Base-by-base conservation (phyloP, 139 green algal genomes). In the Chlamydomonas sphaeroides region DNA sequence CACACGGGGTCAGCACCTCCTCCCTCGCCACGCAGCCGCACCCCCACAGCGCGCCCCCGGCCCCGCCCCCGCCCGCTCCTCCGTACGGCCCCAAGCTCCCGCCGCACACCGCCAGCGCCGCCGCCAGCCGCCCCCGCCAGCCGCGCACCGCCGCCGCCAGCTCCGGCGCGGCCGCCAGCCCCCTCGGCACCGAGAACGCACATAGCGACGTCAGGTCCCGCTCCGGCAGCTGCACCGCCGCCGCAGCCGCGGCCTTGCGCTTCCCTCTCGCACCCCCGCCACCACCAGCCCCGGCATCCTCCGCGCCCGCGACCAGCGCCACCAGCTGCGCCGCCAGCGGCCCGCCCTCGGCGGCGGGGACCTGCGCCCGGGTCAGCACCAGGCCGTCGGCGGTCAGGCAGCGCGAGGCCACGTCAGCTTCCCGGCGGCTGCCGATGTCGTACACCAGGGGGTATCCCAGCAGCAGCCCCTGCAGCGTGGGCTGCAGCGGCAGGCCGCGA, bases 391-490 rank as follows among this genome's bases (percentile, higher is more conserved):
- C n/a, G 2, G n/a, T 21, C n/a, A 94, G 84, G 45, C 51, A 73
- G 14, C 57, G 65, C 5, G 70, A 67, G 25, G 88, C 68, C 0
- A 41, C 51, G 20, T 69, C 74, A 8, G 83, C 91, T 33, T 87
- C 82, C 0, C 77, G 41, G 28, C 61, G 17, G 56, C 59, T 53
- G 15, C 68, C 17, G 28, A 94, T 82, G 42, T 79, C 62, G 72
- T 95, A 95, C 17, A 92, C 80, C 3, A 87, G 80, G 23, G 92
- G 92, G 53, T 95, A 95, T 35, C 90, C 90, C 68, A 95, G 84
- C 70, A 95, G 86, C 72, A 87, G 91, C 39, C 92, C 92, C 68
- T 91, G 92, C 5, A 94, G 68, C 15, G 92, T 95, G 14, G 92
- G 92, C 80, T 94, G 84, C 49, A 82, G 72, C 18, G 86, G 89